A percentile compares a stretch with the other conserved stretches of the same genome.
phyloP scores from a whole-genome alignment of 1,284 basidiomycete genomes.

The Quambalaria eucalypti region DNA sequence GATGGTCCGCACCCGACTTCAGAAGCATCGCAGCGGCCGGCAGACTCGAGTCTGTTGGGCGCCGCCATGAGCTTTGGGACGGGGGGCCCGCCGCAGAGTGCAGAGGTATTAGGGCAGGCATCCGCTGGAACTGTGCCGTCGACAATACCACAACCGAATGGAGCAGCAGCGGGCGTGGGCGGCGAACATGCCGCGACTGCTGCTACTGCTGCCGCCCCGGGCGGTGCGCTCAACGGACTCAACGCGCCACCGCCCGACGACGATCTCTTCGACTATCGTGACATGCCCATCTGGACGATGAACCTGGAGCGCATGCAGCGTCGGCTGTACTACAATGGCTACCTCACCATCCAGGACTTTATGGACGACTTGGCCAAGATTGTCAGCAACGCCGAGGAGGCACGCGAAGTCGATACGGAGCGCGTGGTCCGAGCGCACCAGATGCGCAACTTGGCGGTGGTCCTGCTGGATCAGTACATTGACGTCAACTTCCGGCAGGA shows the following conservation, averaged over 20 bases:
- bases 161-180: constrained; percentile 1
- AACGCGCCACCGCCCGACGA: constrained; percentile 2
- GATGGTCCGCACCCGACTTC: not conserved
- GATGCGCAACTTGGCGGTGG: constrained; percentile 76
- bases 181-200: not conserved
- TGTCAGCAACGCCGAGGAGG: constrained; percentile 67
- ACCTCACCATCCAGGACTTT: constrained; percentile 79
- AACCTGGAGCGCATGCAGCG: constrained; percentile 76
- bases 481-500: constrained; percentile 72
- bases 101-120: not conserved
- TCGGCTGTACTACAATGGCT: constrained; percentile 74
- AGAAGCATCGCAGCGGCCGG: not conserved
- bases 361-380: constrained; percentile 80
- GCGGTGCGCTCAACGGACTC: not conserved
- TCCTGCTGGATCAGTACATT: constrained; percentile 74
- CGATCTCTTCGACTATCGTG: constrained; percentile 18
- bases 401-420: constrained; percentile 58
- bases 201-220: not conserved
- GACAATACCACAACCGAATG: not conserved
- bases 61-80: not conserved
- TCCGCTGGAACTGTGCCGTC: not conserved
- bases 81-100: not conserved
- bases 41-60: not conserved
- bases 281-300: constrained; percentile 40
- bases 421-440: constrained; percentile 72